Evolutionary conservation across 306 rosid species (phyloP), one percentile per base, ranked within the genome.

Genomic region (Fagus crenata): DNA sequence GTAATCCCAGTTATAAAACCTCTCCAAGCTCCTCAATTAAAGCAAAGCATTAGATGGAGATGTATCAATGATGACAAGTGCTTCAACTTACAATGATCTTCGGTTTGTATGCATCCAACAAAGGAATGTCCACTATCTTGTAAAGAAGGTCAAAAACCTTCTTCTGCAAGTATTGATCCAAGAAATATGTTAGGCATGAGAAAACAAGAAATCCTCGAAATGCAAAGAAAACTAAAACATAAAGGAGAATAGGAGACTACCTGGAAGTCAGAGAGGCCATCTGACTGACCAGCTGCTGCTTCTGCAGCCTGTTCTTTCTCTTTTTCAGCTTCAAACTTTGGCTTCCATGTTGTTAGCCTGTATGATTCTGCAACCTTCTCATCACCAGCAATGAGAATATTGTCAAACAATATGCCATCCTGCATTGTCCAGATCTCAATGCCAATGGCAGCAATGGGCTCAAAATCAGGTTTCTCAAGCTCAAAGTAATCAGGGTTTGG

Each of bases 381-480:
- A 73, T 92, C 96, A 43, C 75, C 77, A 1, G 93, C 86, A 18
- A 94, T 92, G 85, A 94, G 78, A 81, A 94, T 63, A 71, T 92
- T 92, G 90, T 94, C 98, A 63, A 94, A 94, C 90, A 92, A 76
- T 59, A 94, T 84, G 35, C 98, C 98, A 53, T 90, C 97, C 73
- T 94, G 97, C 98, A 94, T 94, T 53, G 98, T 94, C 98, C 98
- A 94, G 75, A 94, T 94, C 87, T 94, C 98, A 79, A 94, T 94
- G 55, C 98, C 98, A 60, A 94, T 75, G 11, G 97, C 98, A 74
- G 92, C 92, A 5, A 94, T 80, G 33, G 97, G 90, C 78, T 94
- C 98, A 73, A 92, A 90, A 76, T 92, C 80, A 40, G 98, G 97
- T 56, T 85, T 88, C 53, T 87, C 89, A 18, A 89, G 85, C 49